Base-by-base conservation (phyloP, 441 rosid genomes). In the Populus trichocarpa region DNA sequence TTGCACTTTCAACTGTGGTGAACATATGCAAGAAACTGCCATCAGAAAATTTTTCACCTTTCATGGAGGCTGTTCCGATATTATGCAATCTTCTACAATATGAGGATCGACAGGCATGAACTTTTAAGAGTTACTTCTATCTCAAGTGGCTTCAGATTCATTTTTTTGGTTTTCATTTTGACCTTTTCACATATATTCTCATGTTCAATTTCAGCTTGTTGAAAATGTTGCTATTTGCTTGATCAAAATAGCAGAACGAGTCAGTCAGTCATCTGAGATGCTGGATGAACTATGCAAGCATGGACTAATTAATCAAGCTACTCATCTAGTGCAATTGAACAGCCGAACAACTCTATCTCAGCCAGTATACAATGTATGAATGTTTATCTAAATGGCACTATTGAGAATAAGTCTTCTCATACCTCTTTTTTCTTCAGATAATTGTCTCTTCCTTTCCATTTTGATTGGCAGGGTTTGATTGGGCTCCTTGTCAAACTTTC, bases 1-100 rank as follows among this genome's bases (percentile, higher is more conserved):
- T n/a, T n/a, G n/a, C n/a, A n/a, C n/a, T n/a, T n/a, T n/a, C n/a
- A n/a, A n/a, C n/a, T n/a, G n/a, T 94, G 84, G 95, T 90, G 78
- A 94, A 96, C 84, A 90, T 94, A 82, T 96, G 98, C 81, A 89
- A 84, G 90, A 90, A 89, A 84, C 93, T 96, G 85, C 93, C 98
- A 65, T 79, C 91, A 23, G 97, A 93, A 36, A 77, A 84, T 73
- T 83, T 87, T 72, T 82, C 89, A 23, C 83, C 79, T 73, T 78
- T 91, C 78, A 89, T 90, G 94, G 98, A 92, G 81, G 98, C 96
- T 59, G 92, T 92, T 88, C 98, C 99, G 36, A 79, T 85, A 68
- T 86, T 96, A 85, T 93, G 99, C 87, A 90, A 85, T 85, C 93
- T 94, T 85, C 93, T 96, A 77, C 94, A 91, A 63, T 91, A 93